Base-by-base conservation (phyloP, 129 eudicot species). In the Escallonia herrerae region DNA sequence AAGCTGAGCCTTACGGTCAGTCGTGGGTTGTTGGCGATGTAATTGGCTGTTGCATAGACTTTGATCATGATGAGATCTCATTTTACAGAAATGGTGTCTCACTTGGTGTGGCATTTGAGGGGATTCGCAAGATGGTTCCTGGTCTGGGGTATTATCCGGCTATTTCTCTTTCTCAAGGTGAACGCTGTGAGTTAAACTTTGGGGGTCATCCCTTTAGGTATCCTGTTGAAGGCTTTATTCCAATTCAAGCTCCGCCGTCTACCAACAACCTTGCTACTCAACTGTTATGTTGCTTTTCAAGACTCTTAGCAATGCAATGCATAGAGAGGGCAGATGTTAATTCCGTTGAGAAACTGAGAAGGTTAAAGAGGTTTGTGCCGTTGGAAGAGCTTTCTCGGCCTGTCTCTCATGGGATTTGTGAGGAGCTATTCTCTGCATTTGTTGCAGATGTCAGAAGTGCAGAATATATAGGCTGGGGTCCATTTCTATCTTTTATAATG, bases 131-230 rank as follows among this genome's bases (percentile, higher is more conserved):
- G 81, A 89, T 84, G 95, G 89, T 80, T 33, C 95, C 93, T 65
- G 97, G 97, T 60, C 68, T 89, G 62, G 99, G 97, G 13, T 94
- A 94, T 79, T 86, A 86, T 77, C 99, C 99, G 14, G 95, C 99
- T 3, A 72, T 94, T 56, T 94, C 99, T 56, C 86, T 94, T 56
- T 94, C 99, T 74, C 99, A 84, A 76, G 99, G 95, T 56, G 99
- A 94, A 71, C 80, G 87, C 40, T 94, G 95, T 66, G 94, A 86
- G 71, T 72, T 94, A 54, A 94, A 94, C 72, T 94, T 94, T 73
- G 99, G 99, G 71, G 90, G 65, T n/a, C 77, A 72, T 59, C 94
- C 97, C 5, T 94, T 94, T 61, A 79, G 83, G 51, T 77, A 86
- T 67, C 90, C 99, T 49, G 46, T 89, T 56, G 74, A 82, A 67